Evolutionary conservation across 345 rosid species (phyloP).

Genomic region (Hibiscus syriacus): DNA sequence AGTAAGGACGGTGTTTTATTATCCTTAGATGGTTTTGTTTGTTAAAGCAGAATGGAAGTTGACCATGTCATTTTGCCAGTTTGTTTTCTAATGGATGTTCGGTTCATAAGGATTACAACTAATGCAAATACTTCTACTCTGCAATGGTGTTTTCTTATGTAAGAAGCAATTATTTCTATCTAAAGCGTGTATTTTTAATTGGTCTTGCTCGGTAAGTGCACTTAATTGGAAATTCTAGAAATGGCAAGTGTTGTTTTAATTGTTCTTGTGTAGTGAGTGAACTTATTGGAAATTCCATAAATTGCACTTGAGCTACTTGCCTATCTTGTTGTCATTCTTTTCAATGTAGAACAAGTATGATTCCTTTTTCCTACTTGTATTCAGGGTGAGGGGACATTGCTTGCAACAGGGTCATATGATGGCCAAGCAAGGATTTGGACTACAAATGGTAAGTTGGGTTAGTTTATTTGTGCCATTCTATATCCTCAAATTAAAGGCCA

Average conservation of each 20-base stretch:
- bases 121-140: background rate
- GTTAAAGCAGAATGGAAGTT: background rate
- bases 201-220: background rate
- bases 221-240: background rate
- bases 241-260: background rate
- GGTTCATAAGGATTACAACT: background rate
- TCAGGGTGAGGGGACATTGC: conserved; percentile 86
- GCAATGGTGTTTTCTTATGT: background rate
- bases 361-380: conserved; percentile 12
- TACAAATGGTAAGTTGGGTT: conserved; percentile 49
- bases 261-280: background rate
- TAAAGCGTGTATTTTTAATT: background rate
- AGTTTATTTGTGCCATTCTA: background rate
- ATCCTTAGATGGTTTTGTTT: background rate
- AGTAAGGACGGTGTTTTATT: background rate
- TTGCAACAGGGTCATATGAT: conserved; percentile 96
- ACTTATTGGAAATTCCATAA: background rate
- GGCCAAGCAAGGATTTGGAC: conserved; percentile 97
- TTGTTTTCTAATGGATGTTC: background rate
- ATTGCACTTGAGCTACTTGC: background rate
- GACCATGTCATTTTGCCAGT: background rate
- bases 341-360: background rate
- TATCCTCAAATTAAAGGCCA: background rate
- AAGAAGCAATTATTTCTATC: background rate
- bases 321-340: conserved; percentile 3